Conservation (phyloP, 2,329 filamentous ascomycete species). For the Hymenoscyphus linearis region DNA sequence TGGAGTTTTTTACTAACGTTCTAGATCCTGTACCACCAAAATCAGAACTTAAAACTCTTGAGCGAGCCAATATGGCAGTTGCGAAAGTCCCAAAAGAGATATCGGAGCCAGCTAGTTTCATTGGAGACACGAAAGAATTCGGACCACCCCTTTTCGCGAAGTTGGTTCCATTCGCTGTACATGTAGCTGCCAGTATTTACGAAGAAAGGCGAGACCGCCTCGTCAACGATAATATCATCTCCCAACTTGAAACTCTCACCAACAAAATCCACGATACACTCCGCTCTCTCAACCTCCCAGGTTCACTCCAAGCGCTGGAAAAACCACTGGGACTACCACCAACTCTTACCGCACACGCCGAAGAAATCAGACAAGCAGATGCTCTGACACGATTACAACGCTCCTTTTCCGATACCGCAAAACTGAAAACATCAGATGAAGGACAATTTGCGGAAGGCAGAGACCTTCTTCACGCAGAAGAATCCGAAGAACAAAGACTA, state of each 20-base stretch:
- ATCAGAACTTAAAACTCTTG: conserved; percentile 77
- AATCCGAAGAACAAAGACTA: conserved; percentile 73
- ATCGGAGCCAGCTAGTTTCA: conserved; percentile 68
- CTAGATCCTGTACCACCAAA: conserved; percentile 76
- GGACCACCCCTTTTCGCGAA: conserved; percentile 84
- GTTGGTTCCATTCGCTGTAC: conserved; percentile 91
- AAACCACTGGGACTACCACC: conserved; percentile 89
- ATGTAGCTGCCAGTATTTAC: conserved; percentile 92
- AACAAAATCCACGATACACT: conserved; percentile 73
- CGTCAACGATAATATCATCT: conserved; percentile 81
- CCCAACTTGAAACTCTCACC: conserved; percentile 76
- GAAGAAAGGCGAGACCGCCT: conserved; percentile 86
- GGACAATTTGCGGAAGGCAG: conserved; percentile 79
- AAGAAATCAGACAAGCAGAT: conserved; percentile 89
- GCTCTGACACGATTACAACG: conserved; percentile 71
- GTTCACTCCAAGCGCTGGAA: conserved; percentile 88
- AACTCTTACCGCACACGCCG: conserved; percentile 79
- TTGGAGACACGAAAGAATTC: conserved; percentile 76
- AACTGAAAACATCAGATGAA: conserved; percentile 75
- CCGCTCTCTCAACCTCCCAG: conserved; percentile 79
- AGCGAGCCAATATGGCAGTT: conserved; percentile 83
- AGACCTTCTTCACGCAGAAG: conserved; percentile 70
- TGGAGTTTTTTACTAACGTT: conserved; percentile 29
- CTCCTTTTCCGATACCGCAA: conserved; percentile 84
- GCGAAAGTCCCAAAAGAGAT: conserved; percentile 77